Conservation (phyloP, 2,329 filamentous ascomycete species). For the Colletotrichum neosansevieriae region DNA sequence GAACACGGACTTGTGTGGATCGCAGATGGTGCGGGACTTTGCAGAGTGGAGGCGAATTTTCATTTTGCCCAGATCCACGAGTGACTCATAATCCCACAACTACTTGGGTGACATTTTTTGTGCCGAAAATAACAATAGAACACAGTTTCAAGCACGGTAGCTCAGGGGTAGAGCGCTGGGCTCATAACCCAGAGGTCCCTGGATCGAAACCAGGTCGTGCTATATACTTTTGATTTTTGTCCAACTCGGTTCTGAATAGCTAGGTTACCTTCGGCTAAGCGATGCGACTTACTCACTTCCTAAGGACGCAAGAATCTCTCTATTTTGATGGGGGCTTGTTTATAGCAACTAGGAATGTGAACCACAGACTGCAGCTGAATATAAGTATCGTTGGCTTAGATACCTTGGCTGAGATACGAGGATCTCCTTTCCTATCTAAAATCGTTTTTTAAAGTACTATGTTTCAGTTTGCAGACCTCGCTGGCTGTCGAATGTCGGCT, state of each 20-base stretch:
- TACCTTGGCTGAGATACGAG: too few relatives aligned
- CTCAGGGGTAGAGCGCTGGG: constrained; percentile 39
- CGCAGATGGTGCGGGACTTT: neutral
- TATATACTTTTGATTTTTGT: neutral
- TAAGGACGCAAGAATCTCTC: too few relatives aligned
- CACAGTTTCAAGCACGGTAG: constrained; percentile 6
- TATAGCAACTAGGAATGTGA: too few relatives aligned
- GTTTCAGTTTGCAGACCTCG: neutral
- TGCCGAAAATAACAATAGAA: fast-evolving
- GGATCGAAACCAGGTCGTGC: constrained; percentile 39
- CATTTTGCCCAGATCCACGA: neutral
- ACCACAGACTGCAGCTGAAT: too few relatives aligned
- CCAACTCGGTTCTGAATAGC: neutral
- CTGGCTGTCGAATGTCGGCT: too few relatives aligned
- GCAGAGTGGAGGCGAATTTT: neutral
- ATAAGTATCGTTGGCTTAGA: too few relatives aligned
- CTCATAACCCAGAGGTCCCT: constrained; percentile 39
- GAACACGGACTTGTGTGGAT: neutral
- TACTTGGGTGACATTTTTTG: neutral
- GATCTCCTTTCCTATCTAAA: too few relatives aligned
- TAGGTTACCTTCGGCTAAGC: neutral
- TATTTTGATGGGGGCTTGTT: too few relatives aligned
- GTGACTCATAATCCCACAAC: neutral
- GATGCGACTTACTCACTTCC: too few relatives aligned
- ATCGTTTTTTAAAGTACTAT: too few relatives aligned